A percentile compares a stretch with the other conserved stretches of the same genome.
Evolutionary conservation across 495 filamentous ascomycete genomes (phyloP).

Genomic region (Aspergillus sparsus): DNA sequence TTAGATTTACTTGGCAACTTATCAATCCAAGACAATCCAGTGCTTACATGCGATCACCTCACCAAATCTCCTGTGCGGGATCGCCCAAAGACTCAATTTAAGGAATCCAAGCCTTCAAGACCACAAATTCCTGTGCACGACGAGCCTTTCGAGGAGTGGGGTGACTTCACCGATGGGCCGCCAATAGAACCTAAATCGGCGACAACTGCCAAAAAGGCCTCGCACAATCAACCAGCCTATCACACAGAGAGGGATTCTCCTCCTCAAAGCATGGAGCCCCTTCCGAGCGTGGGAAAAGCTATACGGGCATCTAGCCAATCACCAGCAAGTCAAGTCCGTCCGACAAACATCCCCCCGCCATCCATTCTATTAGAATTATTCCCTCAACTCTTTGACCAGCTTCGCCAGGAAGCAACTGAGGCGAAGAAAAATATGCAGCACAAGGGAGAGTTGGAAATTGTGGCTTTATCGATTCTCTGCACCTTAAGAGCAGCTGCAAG

Average conservation of each 20-base stretch:
- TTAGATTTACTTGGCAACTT: conserved; percentile 27
- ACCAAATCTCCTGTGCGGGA: conserved; percentile 10
- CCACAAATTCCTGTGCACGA: conserved; percentile 60
- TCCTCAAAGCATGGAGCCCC: conserved; percentile 1
- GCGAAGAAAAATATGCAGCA: conserved; percentile 27
- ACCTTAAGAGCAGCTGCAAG: conserved; percentile 69
- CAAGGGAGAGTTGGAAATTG: conserved; percentile 17
- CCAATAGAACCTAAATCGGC: conserved; percentile 19
- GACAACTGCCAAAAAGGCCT: conserved; percentile 9
- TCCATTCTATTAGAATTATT: conserved; percentile 77
- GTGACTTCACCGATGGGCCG: conserved; percentile 41
- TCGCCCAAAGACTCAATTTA: neutral
- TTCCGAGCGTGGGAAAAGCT: neutral
- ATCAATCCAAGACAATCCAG: conserved; percentile 26
- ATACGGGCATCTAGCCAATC: conserved; percentile 6
- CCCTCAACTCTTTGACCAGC: conserved; percentile 58
- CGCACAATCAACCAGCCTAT: neutral
- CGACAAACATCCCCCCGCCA: conserved; percentile 88
- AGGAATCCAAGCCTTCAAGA: conserved; percentile 23
- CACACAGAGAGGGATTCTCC: too few species aligned
- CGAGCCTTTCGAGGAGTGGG: conserved; percentile 47
- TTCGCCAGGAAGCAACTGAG: conserved; percentile 40
- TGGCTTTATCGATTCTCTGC: conserved; percentile 50
- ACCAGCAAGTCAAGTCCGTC: conserved; percentile 49
- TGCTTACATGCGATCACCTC: conserved; percentile 6